Evolutionary conservation across 768 basidiomycete species (phyloP).

Genomic region (Russula abietina): DNA sequence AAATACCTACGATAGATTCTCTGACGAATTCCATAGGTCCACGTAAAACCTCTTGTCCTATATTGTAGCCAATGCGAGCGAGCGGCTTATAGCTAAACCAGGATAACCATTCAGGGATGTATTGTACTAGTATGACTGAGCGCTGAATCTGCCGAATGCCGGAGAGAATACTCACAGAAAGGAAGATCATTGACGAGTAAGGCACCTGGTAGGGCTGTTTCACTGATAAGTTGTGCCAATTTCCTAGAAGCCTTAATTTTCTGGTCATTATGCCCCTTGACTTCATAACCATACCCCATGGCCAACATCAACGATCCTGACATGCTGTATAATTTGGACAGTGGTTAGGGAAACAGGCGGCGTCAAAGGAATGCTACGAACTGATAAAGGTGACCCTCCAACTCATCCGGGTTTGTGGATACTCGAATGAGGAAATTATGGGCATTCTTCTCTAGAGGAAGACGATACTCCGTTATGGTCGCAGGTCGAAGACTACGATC

Average conservation of each 20-base stretch:
- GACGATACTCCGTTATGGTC: neutral
- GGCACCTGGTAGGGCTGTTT: neutral
- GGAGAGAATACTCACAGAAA: neutral
- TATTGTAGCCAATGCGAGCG: neutral
- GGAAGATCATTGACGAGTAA: slow-evolving; percentile 10
- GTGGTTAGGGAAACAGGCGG: no score
- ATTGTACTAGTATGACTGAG: neutral
- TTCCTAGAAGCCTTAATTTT: neutral
- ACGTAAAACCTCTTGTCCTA: neutral
- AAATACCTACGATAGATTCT: neutral
- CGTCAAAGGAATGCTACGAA: neutral
- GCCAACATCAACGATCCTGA: slow-evolving; percentile 1
- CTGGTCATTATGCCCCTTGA: neutral
- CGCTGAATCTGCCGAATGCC: no score
- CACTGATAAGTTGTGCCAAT: neutral
- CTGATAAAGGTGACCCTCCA: slow-evolving; percentile 5
- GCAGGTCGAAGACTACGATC: slow-evolving; percentile 11
- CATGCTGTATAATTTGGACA: neutral
- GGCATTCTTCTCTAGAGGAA: slow-evolving; percentile 1
- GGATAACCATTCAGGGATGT: slow-evolving; percentile 10
- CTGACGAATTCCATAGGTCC: neutral
- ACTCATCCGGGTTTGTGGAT: neutral
- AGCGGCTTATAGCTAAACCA: slow-evolving; percentile 16
- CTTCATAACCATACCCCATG: slow-evolving; percentile 11
- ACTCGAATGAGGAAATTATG: neutral